Base-by-base conservation (phyloP, 2,329 filamentous ascomycete genomes). In the Trichoderma atroviride region DNA sequence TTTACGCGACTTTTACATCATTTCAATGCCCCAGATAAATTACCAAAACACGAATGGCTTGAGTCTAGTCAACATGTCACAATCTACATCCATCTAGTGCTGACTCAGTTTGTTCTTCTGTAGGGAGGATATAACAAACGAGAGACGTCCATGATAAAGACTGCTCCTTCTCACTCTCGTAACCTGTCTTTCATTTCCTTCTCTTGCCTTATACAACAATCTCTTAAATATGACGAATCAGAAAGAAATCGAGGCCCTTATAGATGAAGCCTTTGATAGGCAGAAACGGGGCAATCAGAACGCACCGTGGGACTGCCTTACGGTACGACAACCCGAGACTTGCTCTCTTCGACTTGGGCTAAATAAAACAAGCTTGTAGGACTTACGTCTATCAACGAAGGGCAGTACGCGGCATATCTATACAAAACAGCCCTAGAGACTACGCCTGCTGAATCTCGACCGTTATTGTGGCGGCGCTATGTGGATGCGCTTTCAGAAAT, bases 311-410 rank as follows among this genome's bases (percentile, higher is more conserved):
- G 63, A 66, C 19, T 66, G 37, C n/a, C 29, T 66, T 35, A 27
- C 16, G 1, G 63, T 66, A 66, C 43, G 53, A 33, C 13, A 9
- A 47, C 4, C 4, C 2, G 4, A 35, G 7, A 9, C 13, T 40
- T 27, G 9, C 10, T 47, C 1, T 16, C 19, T 11, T 24, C 22
- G 19, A 19, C 19, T n/a, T 24, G 22, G 19, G 19, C 63, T 66
- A n/a, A 66, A 13, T n/a, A 4, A 4, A n/a, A 58, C 19, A 47
- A 66, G 63, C 53, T 66, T 50, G 63, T 66, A 47, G 63, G 63
- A 29, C 63, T 66, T 11, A 58, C 53, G 11, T 47, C 63, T 10
- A n/a, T 66, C 5, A 66, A 66, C 6, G 37, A 57, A 47, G 63
- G 63, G 6, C 63, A 66, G 19, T 35, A 58, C 24, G 53, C 35